phyloP scores from a whole-genome alignment of 1,139 yeast species.

The Debaryomyces psychrophilus region DNA sequence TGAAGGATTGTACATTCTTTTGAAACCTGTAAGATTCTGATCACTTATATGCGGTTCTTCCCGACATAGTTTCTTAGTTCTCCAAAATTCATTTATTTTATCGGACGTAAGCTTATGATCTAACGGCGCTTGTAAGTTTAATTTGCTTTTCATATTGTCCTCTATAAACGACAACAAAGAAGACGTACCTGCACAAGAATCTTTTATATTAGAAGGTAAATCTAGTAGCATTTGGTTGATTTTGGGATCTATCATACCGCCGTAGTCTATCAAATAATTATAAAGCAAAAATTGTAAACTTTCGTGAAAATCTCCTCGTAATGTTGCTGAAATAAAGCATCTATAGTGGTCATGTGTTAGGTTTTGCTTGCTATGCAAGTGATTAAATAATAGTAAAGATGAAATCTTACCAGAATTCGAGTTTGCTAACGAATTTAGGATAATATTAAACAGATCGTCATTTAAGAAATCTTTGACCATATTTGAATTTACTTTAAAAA shows the following conservation, averaged over 20 bases:
- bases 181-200: conserved; percentile 15
- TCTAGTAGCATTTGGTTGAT: conserved; percentile 19
- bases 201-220: conserved; percentile 19
- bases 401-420: conserved; percentile 34
- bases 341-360: conserved; percentile 23
- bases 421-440: conserved; percentile 31
- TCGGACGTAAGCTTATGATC: neutral
- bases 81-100: conserved; percentile 21
- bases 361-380: conserved; percentile 18
- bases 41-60: conserved; percentile 16
- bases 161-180: conserved; percentile 11
- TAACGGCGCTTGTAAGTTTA: neutral
- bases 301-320: conserved; percentile 29
- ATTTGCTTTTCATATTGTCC: neutral
- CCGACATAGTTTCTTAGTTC: conserved; percentile 13
- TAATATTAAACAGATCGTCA: conserved; percentile 35
- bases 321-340: conserved; percentile 29
- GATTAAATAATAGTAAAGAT: conserved; percentile 29
- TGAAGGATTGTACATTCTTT: conserved; percentile 24
- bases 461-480: conserved; percentile 30
- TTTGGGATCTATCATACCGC: conserved; percentile 16
- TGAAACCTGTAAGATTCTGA: conserved; percentile 12
- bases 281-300: conserved; percentile 34
- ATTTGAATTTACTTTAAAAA: conserved; percentile 23
- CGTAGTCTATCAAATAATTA: conserved; percentile 26